Evolutionary conservation across 371 early-diverging fungal species (phyloP).

Genomic region (Mortierella sp.): DNA sequence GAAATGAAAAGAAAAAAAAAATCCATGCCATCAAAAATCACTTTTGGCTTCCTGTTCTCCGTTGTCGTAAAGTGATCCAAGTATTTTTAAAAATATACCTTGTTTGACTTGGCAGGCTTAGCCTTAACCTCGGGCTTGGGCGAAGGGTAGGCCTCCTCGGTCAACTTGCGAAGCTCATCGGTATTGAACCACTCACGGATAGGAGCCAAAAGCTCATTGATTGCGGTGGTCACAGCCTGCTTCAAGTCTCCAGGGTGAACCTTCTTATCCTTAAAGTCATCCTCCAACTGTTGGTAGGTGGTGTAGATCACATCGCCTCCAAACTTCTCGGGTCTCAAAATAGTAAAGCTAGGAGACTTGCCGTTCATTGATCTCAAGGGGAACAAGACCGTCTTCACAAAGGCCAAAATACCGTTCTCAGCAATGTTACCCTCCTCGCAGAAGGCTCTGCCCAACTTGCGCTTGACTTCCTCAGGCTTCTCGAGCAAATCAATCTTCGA

Average conservation of each 20-base stretch:
- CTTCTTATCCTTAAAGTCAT: slow-evolving; percentile 87
- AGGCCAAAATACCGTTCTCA: slow-evolving; percentile 94
- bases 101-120: slow-evolving; percentile 49
- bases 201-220: slow-evolving; percentile 93
- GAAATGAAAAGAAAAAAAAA: background rate
- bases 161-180: slow-evolving; percentile 70
- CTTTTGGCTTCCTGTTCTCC: too few species aligned
- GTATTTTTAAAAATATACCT: slow-evolving; percentile 12
- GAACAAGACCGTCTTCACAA: slow-evolving; percentile 92
- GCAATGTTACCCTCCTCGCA: slow-evolving; percentile 98
- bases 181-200: slow-evolving; percentile 82
- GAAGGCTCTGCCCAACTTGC: slow-evolving; percentile 97
- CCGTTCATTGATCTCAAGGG: slow-evolving; percentile 78
- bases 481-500: slow-evolving; percentile 99
- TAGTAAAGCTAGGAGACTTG: slow-evolving; percentile 69
- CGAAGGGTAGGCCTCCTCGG: slow-evolving; percentile 75
- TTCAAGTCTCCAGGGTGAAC: slow-evolving; percentile 99
- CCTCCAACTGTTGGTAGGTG: slow-evolving; percentile 80
- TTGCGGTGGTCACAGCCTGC: slow-evolving; percentile 82
- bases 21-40: background rate
- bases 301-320: slow-evolving; percentile 87
- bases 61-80: background rate
- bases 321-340: slow-evolving; percentile 86
- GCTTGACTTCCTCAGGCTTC: slow-evolving; percentile 82
- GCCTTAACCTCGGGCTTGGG: slow-evolving; percentile 53